phyloP scores from a whole-genome alignment of 257 asterid species.

The Perilla frutescens region DNA sequence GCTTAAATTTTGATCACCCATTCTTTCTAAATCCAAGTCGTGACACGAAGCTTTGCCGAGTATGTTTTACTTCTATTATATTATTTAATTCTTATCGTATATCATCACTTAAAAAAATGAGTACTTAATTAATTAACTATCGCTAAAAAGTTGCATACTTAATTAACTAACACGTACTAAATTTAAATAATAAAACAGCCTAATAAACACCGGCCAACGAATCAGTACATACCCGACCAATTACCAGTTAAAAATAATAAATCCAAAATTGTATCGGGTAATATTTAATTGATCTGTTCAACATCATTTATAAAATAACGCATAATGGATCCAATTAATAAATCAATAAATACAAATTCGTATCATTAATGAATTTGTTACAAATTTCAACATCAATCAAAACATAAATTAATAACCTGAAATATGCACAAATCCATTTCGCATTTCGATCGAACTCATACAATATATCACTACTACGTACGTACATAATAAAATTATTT shows the following conservation, averaged over 20 bases:
- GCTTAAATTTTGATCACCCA: no score
- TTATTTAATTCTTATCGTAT: no score
- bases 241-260: background rate
- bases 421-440: background rate
- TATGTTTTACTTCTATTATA: no score
- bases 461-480: no score
- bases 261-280: background rate
- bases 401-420: background rate
- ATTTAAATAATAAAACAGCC: conserved; percentile 39
- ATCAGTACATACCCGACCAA: background rate
- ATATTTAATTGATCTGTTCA: background rate
- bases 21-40: no score
- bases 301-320: background rate
- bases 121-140: no score
- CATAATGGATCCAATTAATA: background rate
- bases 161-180: conserved; percentile 1
- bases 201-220: conserved; percentile 37
- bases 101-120: no score
- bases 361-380: background rate
- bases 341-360: background rate
- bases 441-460: background rate
- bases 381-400: background rate
- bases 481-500: no score
- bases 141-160: no score
- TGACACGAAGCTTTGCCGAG: no score